phyloP scores from a whole-genome alignment of 148 eudicot genomes.

The Rhododendron kiyosumense region DNA sequence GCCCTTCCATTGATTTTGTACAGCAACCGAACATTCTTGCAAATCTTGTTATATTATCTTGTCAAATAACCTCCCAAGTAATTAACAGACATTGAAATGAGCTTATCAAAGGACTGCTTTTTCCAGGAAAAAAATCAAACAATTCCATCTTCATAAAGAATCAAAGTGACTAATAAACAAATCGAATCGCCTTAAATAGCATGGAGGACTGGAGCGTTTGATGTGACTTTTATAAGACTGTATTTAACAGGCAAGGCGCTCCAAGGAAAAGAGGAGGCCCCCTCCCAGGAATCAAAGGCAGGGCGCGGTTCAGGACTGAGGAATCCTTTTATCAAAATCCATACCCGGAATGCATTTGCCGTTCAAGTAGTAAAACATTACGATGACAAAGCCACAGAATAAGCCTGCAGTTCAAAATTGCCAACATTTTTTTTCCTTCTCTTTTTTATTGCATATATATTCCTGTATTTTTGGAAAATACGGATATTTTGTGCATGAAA shows the following conservation, averaged over 20 bases:
- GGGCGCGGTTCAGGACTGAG: conserved; percentile 67
- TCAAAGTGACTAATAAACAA: background rate
- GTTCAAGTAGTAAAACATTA: conserved; percentile 13
- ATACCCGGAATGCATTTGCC: conserved; percentile 82
- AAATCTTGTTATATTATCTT: background rate
- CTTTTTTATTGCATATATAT: background rate
- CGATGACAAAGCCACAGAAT: background rate
- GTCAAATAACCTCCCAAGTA: background rate
- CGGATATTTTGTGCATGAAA: background rate
- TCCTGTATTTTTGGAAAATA: background rate
- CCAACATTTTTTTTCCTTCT: background rate
- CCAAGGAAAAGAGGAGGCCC: conserved; percentile 75
- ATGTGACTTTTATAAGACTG: background rate
- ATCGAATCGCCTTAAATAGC: background rate
- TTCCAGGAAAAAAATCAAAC: background rate
- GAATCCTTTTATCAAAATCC: conserved; percentile 91
- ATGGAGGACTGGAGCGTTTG: background rate
- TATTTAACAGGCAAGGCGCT: conserved; percentile 56
- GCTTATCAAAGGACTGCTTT: background rate
- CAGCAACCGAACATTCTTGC: background rate
- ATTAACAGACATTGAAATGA: background rate
- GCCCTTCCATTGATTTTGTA: background rate
- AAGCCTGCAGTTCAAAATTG: background rate
- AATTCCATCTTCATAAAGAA: background rate
- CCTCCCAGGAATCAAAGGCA: conserved; percentile 71